Conservation (phyloP, 2,329 filamentous ascomycete genomes). For the Cladophialophora bantiana region DNA sequence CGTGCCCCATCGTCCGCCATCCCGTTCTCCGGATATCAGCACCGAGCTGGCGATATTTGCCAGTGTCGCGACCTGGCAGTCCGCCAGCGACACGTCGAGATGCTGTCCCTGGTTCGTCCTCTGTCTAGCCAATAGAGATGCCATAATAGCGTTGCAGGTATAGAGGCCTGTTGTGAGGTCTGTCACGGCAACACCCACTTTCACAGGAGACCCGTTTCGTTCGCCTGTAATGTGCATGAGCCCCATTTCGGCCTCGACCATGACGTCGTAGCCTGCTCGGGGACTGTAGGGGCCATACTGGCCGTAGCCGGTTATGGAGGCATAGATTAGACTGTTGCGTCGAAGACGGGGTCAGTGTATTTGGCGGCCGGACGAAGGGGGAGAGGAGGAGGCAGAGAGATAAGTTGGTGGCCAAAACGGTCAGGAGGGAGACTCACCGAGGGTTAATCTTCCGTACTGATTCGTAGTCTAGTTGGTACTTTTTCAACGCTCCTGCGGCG, state of each 20-base stretch:
- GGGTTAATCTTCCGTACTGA: conserved; percentile 83
- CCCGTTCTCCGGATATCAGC: conserved; percentile 84
- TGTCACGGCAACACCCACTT: conserved; percentile 96
- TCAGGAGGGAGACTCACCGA: conserved; percentile 17
- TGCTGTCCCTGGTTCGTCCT: conserved; percentile 77
- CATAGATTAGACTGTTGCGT: conserved; percentile 74
- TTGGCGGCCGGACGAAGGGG: neutral
- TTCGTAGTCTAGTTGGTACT: conserved; percentile 89
- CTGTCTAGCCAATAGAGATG: conserved; percentile 79
- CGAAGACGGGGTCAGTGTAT: neutral
- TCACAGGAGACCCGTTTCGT: conserved; percentile 88
- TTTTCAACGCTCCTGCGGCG: conserved; percentile 64
- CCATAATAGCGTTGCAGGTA: conserved; percentile 94
- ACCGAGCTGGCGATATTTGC: conserved; percentile 95
- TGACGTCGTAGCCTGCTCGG: conserved; percentile 95
- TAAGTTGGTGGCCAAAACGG: neutral
- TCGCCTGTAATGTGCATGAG: conserved; percentile 97
- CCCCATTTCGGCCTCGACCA: conserved; percentile 98
- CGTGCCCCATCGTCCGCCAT: conserved; percentile 92
- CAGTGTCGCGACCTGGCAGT: conserved; percentile 92
- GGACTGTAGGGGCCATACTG: conserved; percentile 90
- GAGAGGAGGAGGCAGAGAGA: neutral
- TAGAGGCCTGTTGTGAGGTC: conserved; percentile 95
- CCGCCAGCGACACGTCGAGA: conserved; percentile 87
- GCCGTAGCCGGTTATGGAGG: conserved; percentile 95